These are phyloP conservation scores for Spizellomyces sp. DNA, from an alignment of 192 early-diverging fungal genomes.

Conservation along the genomic window DNA sequence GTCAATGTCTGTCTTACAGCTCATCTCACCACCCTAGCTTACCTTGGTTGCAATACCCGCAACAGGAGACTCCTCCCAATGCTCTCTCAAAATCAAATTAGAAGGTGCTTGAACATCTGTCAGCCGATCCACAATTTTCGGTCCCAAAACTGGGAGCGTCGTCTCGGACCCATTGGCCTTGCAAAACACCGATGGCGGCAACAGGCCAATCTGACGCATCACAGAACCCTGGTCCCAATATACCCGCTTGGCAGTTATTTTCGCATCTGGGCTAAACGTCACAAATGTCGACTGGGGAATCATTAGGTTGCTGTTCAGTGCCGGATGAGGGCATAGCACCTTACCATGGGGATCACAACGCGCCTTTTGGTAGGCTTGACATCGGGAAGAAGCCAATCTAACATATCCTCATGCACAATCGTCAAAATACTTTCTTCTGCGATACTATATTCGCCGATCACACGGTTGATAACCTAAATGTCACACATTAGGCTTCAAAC, in stretches of 20 bases:
- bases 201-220: conserved; percentile 46
- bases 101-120: background rate
- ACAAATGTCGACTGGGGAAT: conserved; percentile 23
- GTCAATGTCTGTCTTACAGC: background rate
- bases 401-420: conserved; percentile 41
- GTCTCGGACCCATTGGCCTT: conserved; percentile 51
- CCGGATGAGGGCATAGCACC: background rate
- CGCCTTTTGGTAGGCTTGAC: conserved; percentile 51
- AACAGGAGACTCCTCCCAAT: conserved; percentile 7
- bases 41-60: background rate
- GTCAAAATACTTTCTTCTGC: conserved; percentile 49
- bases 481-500: background rate
- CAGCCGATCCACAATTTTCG: conserved; percentile 39
- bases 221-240: conserved; percentile 63
- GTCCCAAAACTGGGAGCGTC: conserved; percentile 45
- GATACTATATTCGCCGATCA: conserved; percentile 1
- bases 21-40: background rate
- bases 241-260: conserved; percentile 32
- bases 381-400: conserved; percentile 55
- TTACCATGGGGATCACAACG: conserved; percentile 44
- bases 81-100: conserved; percentile 16
- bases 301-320: background rate
- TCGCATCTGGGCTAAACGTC: conserved; percentile 29
- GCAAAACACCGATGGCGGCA: conserved; percentile 52
- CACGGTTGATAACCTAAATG: conserved; percentile 18